Evolutionary conservation across 208 protist species (phyloP), one percentile per base, ranked within the genome.

Genomic region (Herpetomonas tarakana): DNA sequence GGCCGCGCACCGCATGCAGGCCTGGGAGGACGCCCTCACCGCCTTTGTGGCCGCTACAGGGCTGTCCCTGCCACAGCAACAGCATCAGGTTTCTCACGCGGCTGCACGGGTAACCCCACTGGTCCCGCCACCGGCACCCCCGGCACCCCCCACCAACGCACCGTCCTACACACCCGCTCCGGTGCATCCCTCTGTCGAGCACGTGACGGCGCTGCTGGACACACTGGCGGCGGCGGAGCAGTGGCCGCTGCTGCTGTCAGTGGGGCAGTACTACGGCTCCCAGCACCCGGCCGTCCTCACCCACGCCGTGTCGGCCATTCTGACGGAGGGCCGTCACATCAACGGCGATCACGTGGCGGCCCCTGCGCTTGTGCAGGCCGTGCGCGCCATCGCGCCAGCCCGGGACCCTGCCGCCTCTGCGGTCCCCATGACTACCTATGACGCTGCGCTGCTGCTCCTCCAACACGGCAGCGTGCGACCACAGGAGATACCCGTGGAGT

Each of bases 21-120:
- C 73, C 22, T 95, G 85, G 86, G 75, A 91, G 58, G 86, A 88
- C 24, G 85, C 74, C n/a, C 55, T 92, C 35, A 31, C 22, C 18
- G 72, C 63, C 19, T 95, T 95, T 68, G 47, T 63, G 18, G 54
- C 73, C 25, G 60, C 70, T 2, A 91, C 66, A 3, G 67, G 61
- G 16, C 24, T 78, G 44, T 55, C 52, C 19, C 35, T 31, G 16
- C 28, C 61, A 25, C 27, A 3, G 41, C 12, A 27, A 28, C 50
- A 57, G 25, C 27, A 62, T 25, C 46, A 65, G 35, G n/a, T 35
- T 24, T 18, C 52, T 16, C 25, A 52, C 18, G 11, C 16, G 6
- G 4, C 16, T n/a, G 49, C 30, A 38, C 27, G 6, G 47, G 14
- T n/a, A n/a, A n/a, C n/a, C 30, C 49, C 16, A n/a, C 21, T 22